Base-by-base conservation (phyloP, 1,284 basidiomycete species). In the Cystobasidium slooffiae region DNA sequence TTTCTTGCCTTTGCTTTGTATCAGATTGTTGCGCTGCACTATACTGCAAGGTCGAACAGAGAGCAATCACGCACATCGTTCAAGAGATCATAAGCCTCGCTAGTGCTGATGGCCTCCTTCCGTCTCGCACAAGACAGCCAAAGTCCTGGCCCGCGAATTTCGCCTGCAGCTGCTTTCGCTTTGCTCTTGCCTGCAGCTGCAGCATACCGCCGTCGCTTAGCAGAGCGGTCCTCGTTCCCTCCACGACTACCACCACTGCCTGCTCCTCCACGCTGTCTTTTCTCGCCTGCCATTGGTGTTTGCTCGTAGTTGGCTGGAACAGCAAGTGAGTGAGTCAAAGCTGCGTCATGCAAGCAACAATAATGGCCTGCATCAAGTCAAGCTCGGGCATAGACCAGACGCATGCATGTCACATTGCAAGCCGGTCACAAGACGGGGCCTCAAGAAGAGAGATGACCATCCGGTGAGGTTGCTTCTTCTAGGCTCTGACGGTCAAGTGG, bases 91-190 rank as follows among this genome's bases (percentile, higher is more conserved):
- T 89, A 90, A 51, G 91, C 81, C 80, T 93, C 91, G 44, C 88
- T 87, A 5, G 91, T 86, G 0, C 89, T 86, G 78, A 89, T 88
- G 76, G 86, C 89, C 81, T 93, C 91, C 79, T 89, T 92, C 22
- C 91, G 91, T 81, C 89, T 90, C 39, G 91, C 86, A 76, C 90
- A 92, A 77, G 88, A 91, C 6, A 88, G 88, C 91, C 91, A 92
- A 18, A 92, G 83, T 24, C 91, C 91, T 49, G 91, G 91, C 6
- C 91, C 90, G 74, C 90, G 88, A 69, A 92, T 86, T 43, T 73
- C 41, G 51, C 64, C 64, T 24, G 49, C 64, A 41, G 64, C 66
- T 47, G 66, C 37, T 55, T 44, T 55, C 37, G 41, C 66, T 20
- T 41, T 44, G 37, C 16, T 49, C 22, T 46, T 59, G 43, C 43